These are phyloP conservation scores for Dryas alaskensis DNA, from an alignment of 306 rosid species.

Conservation along the genomic window DNA sequence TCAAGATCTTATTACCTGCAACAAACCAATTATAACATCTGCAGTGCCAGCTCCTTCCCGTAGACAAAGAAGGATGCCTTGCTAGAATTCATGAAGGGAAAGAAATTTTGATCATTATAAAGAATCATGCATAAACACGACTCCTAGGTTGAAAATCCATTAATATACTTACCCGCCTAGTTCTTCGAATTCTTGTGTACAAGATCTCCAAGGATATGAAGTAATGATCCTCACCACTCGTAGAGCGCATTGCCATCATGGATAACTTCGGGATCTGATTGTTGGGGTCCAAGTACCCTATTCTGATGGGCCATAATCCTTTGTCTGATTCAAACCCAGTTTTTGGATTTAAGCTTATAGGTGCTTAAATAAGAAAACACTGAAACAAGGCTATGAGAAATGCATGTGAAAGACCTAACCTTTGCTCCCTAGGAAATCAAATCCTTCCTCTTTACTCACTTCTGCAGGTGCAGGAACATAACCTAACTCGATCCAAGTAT, in stretches of 20 bases:
- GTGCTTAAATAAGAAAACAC: slow-evolving; percentile 1
- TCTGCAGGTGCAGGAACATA: slow-evolving; percentile 79
- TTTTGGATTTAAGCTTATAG: slow-evolving; percentile 20
- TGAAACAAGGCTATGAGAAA: slow-evolving; percentile 12
- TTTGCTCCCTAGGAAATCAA: slow-evolving; percentile 53
- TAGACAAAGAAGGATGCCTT: slow-evolving; percentile 63
- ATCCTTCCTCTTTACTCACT: slow-evolving; percentile 76
- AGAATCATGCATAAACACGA: not conserved
- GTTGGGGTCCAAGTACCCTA: slow-evolving; percentile 67
- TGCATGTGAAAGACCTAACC: slow-evolving; percentile 41
- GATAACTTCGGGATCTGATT: slow-evolving; percentile 62
- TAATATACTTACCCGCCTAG: slow-evolving; percentile 41
- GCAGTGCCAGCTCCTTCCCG: slow-evolving; percentile 61
- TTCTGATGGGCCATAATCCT: slow-evolving; percentile 66
- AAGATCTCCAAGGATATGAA: slow-evolving; percentile 60
- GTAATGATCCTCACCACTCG: slow-evolving; percentile 51
- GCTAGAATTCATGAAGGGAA: slow-evolving; percentile 33
- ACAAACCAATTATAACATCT: slow-evolving; percentile 57
- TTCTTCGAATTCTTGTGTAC: slow-evolving; percentile 38
- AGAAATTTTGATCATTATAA: slow-evolving; percentile 6
- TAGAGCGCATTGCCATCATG: slow-evolving; percentile 52
- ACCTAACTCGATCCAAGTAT: slow-evolving; percentile 72
- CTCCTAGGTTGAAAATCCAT: slow-evolving; percentile 5
- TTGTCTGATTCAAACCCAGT: slow-evolving; percentile 47
- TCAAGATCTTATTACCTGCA: slow-evolving; percentile 55